Percentiles rank a stretch among this genome's conserved stretches.
Conservation (phyloP, 495 filamentous ascomycete species). For the Tetracladium marchalianum region DNA sequence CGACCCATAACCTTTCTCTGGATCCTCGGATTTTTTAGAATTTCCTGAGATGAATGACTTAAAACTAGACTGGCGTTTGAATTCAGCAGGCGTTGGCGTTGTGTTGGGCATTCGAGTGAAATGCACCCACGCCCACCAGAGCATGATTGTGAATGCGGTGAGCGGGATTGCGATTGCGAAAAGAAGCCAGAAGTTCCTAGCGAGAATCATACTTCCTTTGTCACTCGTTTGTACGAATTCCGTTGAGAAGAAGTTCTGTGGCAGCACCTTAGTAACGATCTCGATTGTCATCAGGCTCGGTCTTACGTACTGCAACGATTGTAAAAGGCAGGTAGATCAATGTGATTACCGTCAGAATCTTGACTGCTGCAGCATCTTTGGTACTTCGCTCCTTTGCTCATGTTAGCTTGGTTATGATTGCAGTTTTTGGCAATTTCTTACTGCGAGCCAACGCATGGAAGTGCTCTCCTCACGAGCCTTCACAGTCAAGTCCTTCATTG, state of each 20-base stretch:
- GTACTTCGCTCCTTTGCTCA: constrained; percentile 6
- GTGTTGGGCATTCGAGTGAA: constrained; percentile 3
- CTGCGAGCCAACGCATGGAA: constrained; percentile 9
- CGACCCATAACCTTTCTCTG: neutral
- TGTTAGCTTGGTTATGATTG: neutral
- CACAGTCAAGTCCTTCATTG: constrained; percentile 7
- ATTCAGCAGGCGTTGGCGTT: neutral
- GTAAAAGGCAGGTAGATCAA: constrained; percentile 13
- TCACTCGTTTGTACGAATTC: constrained; percentile 11
- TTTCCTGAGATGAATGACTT: neutral
- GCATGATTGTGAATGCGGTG: constrained; percentile 7
- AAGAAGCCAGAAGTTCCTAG: constrained; percentile 7
- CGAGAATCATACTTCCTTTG: constrained; percentile 4
- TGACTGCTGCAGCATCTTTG: constrained; percentile 14
- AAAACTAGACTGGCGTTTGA: neutral
- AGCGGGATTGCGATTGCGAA: constrained; percentile 10
- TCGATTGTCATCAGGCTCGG: too few relatives aligned
- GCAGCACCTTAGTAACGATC: too few relatives aligned
- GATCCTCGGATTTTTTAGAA: neutral
- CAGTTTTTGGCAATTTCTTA: neutral
- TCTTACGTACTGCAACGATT: constrained; percentile 10
- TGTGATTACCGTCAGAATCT: constrained; percentile 15
- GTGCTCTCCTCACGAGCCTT: constrained; percentile 7
- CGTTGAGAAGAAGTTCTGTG: constrained; percentile 13
- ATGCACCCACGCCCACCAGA: constrained; percentile 12